Evolutionary conservation across 1,284 basidiomycete species (phyloP).

Genomic region (Malassezia yamatoensis): DNA sequence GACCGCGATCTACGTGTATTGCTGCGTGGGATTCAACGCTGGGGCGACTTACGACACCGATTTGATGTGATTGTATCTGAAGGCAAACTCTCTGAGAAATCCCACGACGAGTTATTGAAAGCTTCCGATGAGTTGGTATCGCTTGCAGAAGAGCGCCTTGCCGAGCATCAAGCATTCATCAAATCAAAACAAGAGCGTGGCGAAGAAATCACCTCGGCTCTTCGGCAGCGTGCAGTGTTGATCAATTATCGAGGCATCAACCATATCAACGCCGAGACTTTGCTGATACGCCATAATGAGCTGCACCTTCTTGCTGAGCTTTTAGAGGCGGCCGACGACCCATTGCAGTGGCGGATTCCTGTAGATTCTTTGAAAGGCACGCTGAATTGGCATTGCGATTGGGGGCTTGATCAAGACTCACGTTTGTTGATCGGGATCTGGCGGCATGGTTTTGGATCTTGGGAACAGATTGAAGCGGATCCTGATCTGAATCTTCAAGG

Average conservation of each 20-base stretch:
- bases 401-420: slow-evolving; percentile 85
- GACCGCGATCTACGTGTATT: slow-evolving; percentile 92
- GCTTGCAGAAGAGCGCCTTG: slow-evolving; percentile 71
- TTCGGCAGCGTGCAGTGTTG: slow-evolving; percentile 84
- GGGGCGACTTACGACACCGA: slow-evolving; percentile 91
- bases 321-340: slow-evolving; percentile 55
- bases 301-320: slow-evolving; percentile 72
- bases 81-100: slow-evolving; percentile 88
- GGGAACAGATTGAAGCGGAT: slow-evolving; percentile 91
- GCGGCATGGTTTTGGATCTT: slow-evolving; percentile 87
- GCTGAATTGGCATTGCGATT: slow-evolving; percentile 88
- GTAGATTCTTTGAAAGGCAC: slow-evolving; percentile 86
- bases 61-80: slow-evolving; percentile 88
- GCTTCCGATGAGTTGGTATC: slow-evolving; percentile 86
- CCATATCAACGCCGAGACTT: slow-evolving; percentile 95
- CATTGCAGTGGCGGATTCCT: slow-evolving; percentile 73
- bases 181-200: slow-evolving; percentile 56
- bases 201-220: slow-evolving; percentile 55
- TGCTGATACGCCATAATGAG: slow-evolving; percentile 78
- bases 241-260: slow-evolving; percentile 78
- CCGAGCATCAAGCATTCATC: slow-evolving; percentile 61
- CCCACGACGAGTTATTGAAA: slow-evolving; percentile 79
- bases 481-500: slow-evolving; percentile 68
- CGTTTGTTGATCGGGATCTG: slow-evolving; percentile 88
- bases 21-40: slow-evolving; percentile 86